Conservation (phyloP, 345 rosid genomes). For the Eutrema japonicum region DNA sequence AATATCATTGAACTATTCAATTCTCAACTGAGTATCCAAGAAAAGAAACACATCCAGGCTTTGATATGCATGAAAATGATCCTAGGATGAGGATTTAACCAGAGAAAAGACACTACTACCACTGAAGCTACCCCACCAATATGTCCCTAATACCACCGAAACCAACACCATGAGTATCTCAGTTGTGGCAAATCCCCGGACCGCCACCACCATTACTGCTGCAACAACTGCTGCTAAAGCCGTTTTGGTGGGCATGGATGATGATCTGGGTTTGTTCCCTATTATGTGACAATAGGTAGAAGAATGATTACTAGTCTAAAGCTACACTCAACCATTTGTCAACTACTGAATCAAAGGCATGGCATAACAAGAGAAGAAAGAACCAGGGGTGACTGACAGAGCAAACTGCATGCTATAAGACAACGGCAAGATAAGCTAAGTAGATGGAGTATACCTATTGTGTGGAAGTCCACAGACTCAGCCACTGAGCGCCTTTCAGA, state of each 20-base stretch:
- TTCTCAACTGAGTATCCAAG: conserved; percentile 22
- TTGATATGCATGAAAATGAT: conserved; percentile 14
- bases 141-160: conserved; percentile 76
- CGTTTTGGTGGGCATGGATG: conserved; percentile 76
- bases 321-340: conserved; percentile 43
- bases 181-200: conserved; percentile 64
- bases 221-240: conserved; percentile 82
- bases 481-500: conserved; percentile 78
- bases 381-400: conserved; percentile 17
- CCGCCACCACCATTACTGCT: conserved; percentile 72
- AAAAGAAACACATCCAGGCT: conserved; percentile 13
- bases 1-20: background rate
- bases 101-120: conserved; percentile 76
- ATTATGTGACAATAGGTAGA: conserved; percentile 75
- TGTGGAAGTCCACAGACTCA: conserved; percentile 77
- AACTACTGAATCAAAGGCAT: conserved; percentile 38
- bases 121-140: conserved; percentile 77
- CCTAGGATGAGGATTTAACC: conserved; percentile 41
- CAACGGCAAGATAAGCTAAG: background rate
- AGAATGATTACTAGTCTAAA: conserved; percentile 47
- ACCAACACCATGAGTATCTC: conserved; percentile 74
- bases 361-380: conserved; percentile 24
- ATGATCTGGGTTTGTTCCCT: conserved; percentile 89
- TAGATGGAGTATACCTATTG: conserved; percentile 64
- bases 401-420: conserved; percentile 19